These are phyloP conservation scores for Staphylotrichum longicolle DNA, from an alignment of 495 filamentous ascomycete genomes.

Conservation along the genomic window DNA sequence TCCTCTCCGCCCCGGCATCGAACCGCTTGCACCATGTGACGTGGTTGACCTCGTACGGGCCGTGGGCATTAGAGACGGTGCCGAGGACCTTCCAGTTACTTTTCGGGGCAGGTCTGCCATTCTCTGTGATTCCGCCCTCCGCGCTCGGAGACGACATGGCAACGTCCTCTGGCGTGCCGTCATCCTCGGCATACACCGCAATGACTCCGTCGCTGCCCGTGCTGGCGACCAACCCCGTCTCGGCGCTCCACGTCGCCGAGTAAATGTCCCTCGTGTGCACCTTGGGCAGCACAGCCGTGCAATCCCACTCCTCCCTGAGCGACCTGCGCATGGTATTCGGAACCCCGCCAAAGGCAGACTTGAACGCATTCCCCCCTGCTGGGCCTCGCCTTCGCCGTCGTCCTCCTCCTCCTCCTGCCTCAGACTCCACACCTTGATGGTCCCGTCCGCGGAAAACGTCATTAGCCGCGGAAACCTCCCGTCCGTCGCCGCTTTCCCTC, in stretches of 20 bases:
- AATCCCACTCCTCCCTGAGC: constrained; percentile 77
- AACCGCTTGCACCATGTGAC: constrained; percentile 71
- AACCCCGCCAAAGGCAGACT: constrained; percentile 45
- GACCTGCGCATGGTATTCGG: constrained; percentile 79
- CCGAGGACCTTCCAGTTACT: constrained; percentile 69
- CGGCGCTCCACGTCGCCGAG: constrained; percentile 72
- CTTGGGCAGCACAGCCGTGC: constrained; percentile 66
- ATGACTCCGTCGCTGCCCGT: constrained; percentile 83
- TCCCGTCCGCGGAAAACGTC: constrained; percentile 76
- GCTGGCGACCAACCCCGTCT: constrained; percentile 71
- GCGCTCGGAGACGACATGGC: constrained; percentile 27
- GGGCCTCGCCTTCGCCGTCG: constrained; percentile 24
- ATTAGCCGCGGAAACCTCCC: constrained; percentile 60
- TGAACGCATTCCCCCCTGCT: constrained; percentile 19
- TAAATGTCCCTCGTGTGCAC: constrained; percentile 81
- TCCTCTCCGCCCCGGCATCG: constrained; percentile 49
- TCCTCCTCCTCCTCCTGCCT: constrained; percentile 54
- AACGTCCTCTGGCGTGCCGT: constrained; percentile 37
- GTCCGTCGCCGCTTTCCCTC: constrained; percentile 51
- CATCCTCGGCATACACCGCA: constrained; percentile 70
- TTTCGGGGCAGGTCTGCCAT: constrained; percentile 17
- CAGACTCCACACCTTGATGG: constrained; percentile 73
- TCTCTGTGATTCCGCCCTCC: not conserved
- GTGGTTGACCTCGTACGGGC: constrained; percentile 90
- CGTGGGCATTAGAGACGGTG: constrained; percentile 69